Percentiles rank a stretch among this genome's conserved stretches.
These are phyloP conservation scores for Neoboletus subvelutipes DNA, from an alignment of 768 basidiomycete species.

Conservation along the genomic window DNA sequence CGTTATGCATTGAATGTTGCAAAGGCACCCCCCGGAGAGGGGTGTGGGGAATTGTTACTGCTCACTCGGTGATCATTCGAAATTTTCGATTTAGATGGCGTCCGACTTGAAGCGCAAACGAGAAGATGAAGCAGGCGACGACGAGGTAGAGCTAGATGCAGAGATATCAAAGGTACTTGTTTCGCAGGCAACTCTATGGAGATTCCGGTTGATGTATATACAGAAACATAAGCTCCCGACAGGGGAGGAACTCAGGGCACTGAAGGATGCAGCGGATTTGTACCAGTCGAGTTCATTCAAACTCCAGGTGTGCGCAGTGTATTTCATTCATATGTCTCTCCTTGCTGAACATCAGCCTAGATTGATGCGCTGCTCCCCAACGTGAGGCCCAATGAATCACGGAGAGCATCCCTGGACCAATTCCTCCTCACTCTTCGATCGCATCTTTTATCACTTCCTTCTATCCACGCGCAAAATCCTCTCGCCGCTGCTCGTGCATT, in stretches of 20 bases:
- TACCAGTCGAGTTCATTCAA: constrained; percentile 82
- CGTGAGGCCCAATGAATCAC: constrained; percentile 59
- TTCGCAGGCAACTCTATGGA: not conserved
- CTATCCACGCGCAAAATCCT: constrained; percentile 61
- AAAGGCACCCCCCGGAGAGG: constrained; percentile 5
- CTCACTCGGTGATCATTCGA: not conserved
- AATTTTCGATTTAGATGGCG: constrained; percentile 17
- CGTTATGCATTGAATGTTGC: not conserved
- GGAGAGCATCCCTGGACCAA: constrained; percentile 57
- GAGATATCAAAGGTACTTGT: constrained; percentile 19
- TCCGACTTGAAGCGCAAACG: constrained; percentile 31
- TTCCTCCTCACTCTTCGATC: constrained; percentile 70
- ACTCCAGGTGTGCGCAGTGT: constrained; percentile 58
- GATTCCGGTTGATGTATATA: not conserved
- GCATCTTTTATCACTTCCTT: constrained; percentile 57
- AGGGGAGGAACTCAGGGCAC: constrained; percentile 65
- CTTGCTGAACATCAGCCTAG: constrained; percentile 38
- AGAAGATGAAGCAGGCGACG: constrained; percentile 9
- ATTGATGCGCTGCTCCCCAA: constrained; percentile 80
- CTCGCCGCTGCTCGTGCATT: constrained; percentile 59
- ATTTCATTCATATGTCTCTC: not conserved
- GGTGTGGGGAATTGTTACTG: constrained; percentile 6
- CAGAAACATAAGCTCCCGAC: constrained; percentile 53
- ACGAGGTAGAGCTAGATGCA: not conserved
- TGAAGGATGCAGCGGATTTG: constrained; percentile 73